Evolutionary conservation across 108 stramenopile species (phyloP), one percentile per base, ranked within the genome.

Genomic region (Cyclotella choctawhatcheeana): DNA sequence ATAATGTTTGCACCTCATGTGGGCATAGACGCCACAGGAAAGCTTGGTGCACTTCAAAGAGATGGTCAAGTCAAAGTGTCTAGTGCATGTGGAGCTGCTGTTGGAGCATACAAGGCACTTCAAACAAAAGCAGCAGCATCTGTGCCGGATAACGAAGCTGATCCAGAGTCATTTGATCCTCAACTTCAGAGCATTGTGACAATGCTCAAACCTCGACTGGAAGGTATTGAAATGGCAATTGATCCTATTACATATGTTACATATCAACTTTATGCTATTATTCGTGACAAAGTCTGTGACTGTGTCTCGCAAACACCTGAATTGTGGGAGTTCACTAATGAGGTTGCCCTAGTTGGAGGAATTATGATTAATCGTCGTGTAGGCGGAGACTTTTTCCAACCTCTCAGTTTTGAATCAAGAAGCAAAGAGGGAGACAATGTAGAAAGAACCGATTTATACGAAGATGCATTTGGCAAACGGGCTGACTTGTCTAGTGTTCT

Each of bases 321-420:
- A 8, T 16, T 65, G 20, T 74, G 33, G n/a, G 73, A 74, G 30
- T 56, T 21, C 45, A 37, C 72, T 0, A 60, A 64, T 21, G 73
- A 74, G 55, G 33, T 74, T 16, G 54, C 71, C 3, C 20, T 79
- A 0, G 58, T 79, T 37, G 78, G 78, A 17, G 78, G 78, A 7
- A 62, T 79, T 24, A 73, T 73, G 72, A 79, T 79, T 52, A 79
- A 79, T 16, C 32, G 78, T 33, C 53, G 56, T 22, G 6, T 27
- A 37, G 71, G 77, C n/a, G 77, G 71, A 5, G 77, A 78, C 59
- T 78, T 72, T 51, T 78, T 78, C 21, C 77, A 78, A 47, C 77
- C 77, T 24, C 52, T 78, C 7, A 78, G 62, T 44, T 66, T 78
- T 44, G 71, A 78, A 52, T 48, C 61, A 14, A 47, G 50, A 16